These are phyloP conservation scores for Exophiala oligosperma DNA, from an alignment of 2,329 filamentous ascomycete genomes.

Conservation along the genomic window DNA sequence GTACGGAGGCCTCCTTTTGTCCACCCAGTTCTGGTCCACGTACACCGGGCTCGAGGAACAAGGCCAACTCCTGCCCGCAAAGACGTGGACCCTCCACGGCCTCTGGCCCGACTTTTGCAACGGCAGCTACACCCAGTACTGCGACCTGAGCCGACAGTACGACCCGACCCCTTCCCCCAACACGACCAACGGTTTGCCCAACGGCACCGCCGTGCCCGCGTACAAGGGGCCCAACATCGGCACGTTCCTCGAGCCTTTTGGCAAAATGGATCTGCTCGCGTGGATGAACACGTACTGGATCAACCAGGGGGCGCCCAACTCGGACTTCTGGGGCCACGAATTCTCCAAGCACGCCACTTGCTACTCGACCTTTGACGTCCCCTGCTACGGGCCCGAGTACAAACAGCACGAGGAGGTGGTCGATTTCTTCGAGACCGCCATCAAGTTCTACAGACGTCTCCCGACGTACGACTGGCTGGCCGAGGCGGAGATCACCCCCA, in stretches of 20 bases:
- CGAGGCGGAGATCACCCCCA: constrained; percentile 55
- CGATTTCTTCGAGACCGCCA: constrained; percentile 63
- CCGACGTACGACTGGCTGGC: constrained; percentile 64
- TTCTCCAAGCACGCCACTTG: constrained; percentile 69
- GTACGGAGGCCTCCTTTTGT: constrained; percentile 61
- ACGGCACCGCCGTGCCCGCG: constrained; percentile 52
- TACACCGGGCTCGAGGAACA: constrained; percentile 61
- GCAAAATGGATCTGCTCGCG: constrained; percentile 59
- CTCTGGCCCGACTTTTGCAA: constrained; percentile 57
- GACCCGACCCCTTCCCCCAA: constrained; percentile 63
- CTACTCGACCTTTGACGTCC: constrained; percentile 64
- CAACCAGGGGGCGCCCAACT: constrained; percentile 56
- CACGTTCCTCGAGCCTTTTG: constrained; percentile 60
- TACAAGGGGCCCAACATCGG: constrained; percentile 61
- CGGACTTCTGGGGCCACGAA: constrained; percentile 66
- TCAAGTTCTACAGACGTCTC: constrained; percentile 58
- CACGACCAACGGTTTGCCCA: constrained; percentile 59
- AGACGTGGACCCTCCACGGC: constrained; percentile 50
- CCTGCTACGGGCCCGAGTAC: constrained; percentile 64
- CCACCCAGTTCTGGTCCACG: constrained; percentile 65
- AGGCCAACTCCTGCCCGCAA: constrained; percentile 59
- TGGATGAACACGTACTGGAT: constrained; percentile 70
- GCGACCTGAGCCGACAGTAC: constrained; percentile 62
- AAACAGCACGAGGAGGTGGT: constrained; percentile 59
- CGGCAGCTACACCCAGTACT: constrained; percentile 66